Conservation (phyloP, 305 asterid species). For the Fraxinus greggii region DNA sequence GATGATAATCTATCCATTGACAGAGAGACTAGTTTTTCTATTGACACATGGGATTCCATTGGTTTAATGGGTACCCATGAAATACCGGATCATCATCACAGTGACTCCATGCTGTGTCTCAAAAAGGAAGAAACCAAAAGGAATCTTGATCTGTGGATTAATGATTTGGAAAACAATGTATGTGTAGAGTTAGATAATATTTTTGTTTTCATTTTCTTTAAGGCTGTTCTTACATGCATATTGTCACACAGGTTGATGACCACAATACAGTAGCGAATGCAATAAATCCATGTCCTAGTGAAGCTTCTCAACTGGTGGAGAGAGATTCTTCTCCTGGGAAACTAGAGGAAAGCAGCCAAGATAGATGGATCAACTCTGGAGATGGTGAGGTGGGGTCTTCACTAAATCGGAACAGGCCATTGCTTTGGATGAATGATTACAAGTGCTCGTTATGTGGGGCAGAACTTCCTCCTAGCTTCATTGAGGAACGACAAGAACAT, state of each 20-base stretch:
- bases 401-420: constrained; percentile 26
- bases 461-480: constrained; percentile 72
- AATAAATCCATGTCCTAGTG: constrained; percentile 11
- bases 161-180: constrained; percentile 37
- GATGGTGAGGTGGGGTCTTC: constrained; percentile 37
- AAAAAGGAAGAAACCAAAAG: constrained; percentile 31
- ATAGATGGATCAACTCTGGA: constrained; percentile 8
- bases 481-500: constrained; percentile 87
- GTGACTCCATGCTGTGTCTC: constrained; percentile 19
- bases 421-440: constrained; percentile 69
- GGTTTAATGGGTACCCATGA: constrained; percentile 30
- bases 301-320: constrained; percentile 23
- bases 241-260: constrained; percentile 37
- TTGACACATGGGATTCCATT: constrained; percentile 34
- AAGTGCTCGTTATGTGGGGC: constrained; percentile 80
- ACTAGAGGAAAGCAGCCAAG: constrained; percentile 28
- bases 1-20: constrained; percentile 34
- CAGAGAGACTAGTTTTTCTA: constrained; percentile 30
- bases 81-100: constrained; percentile 31
- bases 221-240: neutral
- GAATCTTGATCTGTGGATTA: constrained; percentile 22
- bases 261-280: constrained; percentile 23
- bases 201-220: neutral
- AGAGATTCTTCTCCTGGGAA: constrained; percentile 27
- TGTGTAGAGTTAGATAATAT: neutral